Conservation (phyloP, 352 stramenopile species). For the Globisporangium nunn region DNA sequence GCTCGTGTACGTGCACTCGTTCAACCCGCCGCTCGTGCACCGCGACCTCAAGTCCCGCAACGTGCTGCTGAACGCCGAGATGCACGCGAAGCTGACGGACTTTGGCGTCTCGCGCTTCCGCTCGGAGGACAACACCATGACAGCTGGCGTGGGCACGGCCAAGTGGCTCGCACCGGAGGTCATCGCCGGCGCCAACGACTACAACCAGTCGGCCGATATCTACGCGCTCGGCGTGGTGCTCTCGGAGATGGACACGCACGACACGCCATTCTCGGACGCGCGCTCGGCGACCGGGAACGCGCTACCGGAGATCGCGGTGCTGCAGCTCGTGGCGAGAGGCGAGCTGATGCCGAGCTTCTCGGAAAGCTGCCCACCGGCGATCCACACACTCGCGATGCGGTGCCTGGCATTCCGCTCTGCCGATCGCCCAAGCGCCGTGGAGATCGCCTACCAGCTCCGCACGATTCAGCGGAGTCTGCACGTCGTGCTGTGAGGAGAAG, state of each 20-base stretch:
- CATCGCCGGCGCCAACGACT: conserved; percentile 22
- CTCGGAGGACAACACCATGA: conserved; percentile 27
- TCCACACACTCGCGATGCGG: conserved; percentile 22
- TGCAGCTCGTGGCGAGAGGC: conserved; percentile 31
- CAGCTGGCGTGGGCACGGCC: conserved; percentile 19
- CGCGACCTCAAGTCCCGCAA: conserved; percentile 37
- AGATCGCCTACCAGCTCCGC: too few relatives aligned
- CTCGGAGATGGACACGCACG: conserved; percentile 35
- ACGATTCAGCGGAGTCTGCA: too few relatives aligned
- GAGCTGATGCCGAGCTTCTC: conserved; percentile 26
- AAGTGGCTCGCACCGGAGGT: conserved; percentile 28
- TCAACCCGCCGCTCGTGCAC: conserved; percentile 27
- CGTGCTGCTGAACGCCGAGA: conserved; percentile 21
- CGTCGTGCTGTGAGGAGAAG: too few relatives aligned
- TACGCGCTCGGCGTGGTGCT: conserved; percentile 30
- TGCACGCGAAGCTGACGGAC: conserved; percentile 29
- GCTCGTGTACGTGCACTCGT: conserved; percentile 43
- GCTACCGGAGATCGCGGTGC: conserved; percentile 27
- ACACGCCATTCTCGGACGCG: conserved; percentile 28
- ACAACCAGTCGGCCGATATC: conserved; percentile 23
- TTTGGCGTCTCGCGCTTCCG: conserved; percentile 29
- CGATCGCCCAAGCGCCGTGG: conserved; percentile 20
- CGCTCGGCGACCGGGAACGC: conserved; percentile 17
- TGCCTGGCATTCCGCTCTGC: conserved; percentile 25
- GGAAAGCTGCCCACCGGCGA: conserved; percentile 14